Base-by-base conservation (phyloP, 176 grass and related monocot species). In the Phoenix dactylifera region DNA sequence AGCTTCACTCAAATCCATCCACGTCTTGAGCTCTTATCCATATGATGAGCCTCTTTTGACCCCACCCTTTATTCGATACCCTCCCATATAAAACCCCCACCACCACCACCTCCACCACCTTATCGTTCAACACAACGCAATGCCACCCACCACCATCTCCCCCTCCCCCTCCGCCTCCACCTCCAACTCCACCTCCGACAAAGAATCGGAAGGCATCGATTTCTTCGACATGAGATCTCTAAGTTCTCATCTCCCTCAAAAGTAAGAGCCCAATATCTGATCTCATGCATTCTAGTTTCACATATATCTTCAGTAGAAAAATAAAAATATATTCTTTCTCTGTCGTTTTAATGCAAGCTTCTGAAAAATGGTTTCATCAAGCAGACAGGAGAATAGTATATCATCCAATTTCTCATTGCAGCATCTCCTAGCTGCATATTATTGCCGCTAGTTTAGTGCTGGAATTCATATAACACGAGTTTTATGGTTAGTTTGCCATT, bases 141-240 rank as follows among this genome's bases (percentile, higher is more conserved):
- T 65, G 22, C 3, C 49, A 16, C 19, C 26, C 18, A 16, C 22
- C 44, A 17, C 49, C 62, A 51, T 48, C 15, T 6, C 2, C 35
- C 7, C 35, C 35, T 44, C 35, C 9, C 0, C 30, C 30, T 35
- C 32, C 32, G 20, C 20, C 20, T 9, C 32, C 32, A 9, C 7
- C 7, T 44, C 9, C 2, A 9, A 3, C 35, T 9, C 32, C 32
- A 9, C 7, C 7, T 44, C 9, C 2, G 35, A 3, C 35, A 44
- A 22, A 20, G 19, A 15, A 12, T 23, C 16, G 48, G 22, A 14
- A 22, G 15, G 4, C 30, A 19, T 18, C 60, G 14, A 4, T 9
- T 52, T 51, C 48, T 65, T 65, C 48, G 49, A 65, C 49, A 51
- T 65, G 62, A 22, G 15, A 6, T 65, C 48, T 52, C 44, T 65